Percentiles rank a stretch among this genome's conserved stretches.
Evolutionary conservation across 2,329 filamentous ascomycete genomes (phyloP).

Genomic region (Zymoseptoria pseudotritici): DNA sequence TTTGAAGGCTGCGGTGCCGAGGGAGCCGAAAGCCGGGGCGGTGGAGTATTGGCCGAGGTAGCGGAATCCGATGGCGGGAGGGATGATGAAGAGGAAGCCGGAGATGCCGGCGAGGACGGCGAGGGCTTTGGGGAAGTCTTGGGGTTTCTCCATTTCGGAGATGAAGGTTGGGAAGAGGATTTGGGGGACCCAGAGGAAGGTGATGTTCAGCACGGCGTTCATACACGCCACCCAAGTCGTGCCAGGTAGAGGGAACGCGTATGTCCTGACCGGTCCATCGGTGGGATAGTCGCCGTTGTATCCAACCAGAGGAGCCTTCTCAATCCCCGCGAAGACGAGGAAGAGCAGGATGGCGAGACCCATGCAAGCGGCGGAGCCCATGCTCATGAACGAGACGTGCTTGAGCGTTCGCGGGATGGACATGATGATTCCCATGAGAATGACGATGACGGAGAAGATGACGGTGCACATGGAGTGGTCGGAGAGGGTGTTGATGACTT

Average conservation of each 20-base stretch:
- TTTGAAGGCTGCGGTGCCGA: conserved; percentile 40
- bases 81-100: conserved; percentile 43
- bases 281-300: conserved; percentile 42
- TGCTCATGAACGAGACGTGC: conserved; percentile 46
- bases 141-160: conserved; percentile 43
- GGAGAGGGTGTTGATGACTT: conserved; percentile 43
- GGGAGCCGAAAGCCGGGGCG: conserved; percentile 43
- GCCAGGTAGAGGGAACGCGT: conserved; percentile 41
- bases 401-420: conserved; percentile 40
- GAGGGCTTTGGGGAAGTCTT: conserved; percentile 46
- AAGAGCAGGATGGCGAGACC: conserved; percentile 44
- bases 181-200: conserved; percentile 46
- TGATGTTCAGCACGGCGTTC: conserved; percentile 44
- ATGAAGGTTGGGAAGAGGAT: conserved; percentile 48
- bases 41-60: conserved; percentile 45
- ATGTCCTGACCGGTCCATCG: conserved; percentile 38
- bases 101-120: conserved; percentile 41
- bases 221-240: conserved; percentile 43
- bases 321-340: conserved; percentile 43
- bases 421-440: conserved; percentile 42
- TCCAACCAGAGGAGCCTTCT: conserved; percentile 37
- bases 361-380: conserved; percentile 45
- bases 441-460: conserved; percentile 41
- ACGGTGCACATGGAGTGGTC: conserved; percentile 45
- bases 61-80: conserved; percentile 42